These are phyloP conservation scores for Hygrophila difformis DNA, from an alignment of 257 asterid species.

Conservation along the genomic window DNA sequence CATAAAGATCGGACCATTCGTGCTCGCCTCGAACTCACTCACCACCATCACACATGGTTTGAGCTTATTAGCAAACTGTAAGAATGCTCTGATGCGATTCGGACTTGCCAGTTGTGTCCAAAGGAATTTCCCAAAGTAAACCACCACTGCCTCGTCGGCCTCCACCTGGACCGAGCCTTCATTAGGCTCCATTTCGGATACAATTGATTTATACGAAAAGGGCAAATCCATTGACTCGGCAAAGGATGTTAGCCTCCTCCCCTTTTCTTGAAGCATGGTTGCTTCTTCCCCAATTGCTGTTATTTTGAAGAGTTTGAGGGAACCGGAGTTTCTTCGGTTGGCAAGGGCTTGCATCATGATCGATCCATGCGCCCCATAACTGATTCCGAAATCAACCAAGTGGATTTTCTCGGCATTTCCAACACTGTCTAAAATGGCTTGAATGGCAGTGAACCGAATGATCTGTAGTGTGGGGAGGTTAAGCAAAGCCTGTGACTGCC, in stretches of 20 bases:
- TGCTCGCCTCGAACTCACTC: slow-evolving; percentile 24
- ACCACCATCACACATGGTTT: slow-evolving; percentile 26
- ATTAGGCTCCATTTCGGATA: slow-evolving; percentile 21
- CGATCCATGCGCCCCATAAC: slow-evolving; percentile 25
- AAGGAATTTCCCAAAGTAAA: slow-evolving; percentile 18
- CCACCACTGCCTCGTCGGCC: slow-evolving; percentile 22
- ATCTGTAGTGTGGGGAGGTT: slow-evolving; percentile 22
- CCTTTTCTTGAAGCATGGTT: slow-evolving; percentile 21
- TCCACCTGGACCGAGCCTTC: slow-evolving; percentile 18
- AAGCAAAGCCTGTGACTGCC: not conserved
- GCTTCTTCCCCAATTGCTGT: slow-evolving; percentile 29
- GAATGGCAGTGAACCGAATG: slow-evolving; percentile 25
- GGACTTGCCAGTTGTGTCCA: slow-evolving; percentile 22
- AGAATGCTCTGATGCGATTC: slow-evolving; percentile 9
- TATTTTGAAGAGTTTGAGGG: slow-evolving; percentile 27
- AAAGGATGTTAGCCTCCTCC: slow-evolving; percentile 20
- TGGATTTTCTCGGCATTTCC: slow-evolving; percentile 23
- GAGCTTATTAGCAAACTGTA: slow-evolving; percentile 19
- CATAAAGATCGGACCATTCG: slow-evolving; percentile 15
- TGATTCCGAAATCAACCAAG: slow-evolving; percentile 27
- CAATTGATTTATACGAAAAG: slow-evolving; percentile 20
- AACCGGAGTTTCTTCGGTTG: not conserved
- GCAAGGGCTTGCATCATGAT: slow-evolving; percentile 30
- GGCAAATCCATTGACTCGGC: slow-evolving; percentile 25
- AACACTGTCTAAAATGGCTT: slow-evolving; percentile 26